These are phyloP conservation scores for Angophora floribunda DNA, from an alignment of 345 rosid species.

Conservation along the genomic window DNA sequence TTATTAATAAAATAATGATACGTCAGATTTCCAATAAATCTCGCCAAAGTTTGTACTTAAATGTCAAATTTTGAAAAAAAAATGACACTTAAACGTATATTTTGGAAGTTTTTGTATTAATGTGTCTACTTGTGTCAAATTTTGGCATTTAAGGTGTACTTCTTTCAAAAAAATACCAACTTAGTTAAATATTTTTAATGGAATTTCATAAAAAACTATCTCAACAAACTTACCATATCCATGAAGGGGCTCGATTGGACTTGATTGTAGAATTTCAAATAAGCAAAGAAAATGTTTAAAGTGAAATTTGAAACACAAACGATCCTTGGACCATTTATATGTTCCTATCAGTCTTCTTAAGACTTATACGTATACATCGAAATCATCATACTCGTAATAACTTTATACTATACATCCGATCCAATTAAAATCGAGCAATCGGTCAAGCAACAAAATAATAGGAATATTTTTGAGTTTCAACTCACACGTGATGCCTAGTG, in stretches of 20 bases:
- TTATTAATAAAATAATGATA: no score
- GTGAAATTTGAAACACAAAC: neutral
- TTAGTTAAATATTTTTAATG: neutral
- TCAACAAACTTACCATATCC: neutral
- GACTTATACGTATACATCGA: neutral
- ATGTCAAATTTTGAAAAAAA: no score
- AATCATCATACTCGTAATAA: neutral
- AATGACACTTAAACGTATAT: no score
- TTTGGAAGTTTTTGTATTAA: no score
- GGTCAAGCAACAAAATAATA: neutral
- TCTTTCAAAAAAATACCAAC: neutral
- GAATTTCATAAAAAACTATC: neutral
- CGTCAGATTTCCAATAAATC: no score
- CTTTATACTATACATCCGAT: rapidly evolving
- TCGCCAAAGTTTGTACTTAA: no score
- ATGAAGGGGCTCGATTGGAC: neutral
- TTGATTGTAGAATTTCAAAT: neutral
- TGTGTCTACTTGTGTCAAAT: no score
- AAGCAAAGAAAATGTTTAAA: neutral
- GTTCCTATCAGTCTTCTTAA: neutral
- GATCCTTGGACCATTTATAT: neutral
- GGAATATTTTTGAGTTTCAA: neutral
- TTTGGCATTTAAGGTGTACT: no score
- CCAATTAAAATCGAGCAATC: neutral
- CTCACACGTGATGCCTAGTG: rapidly evolving